Conservation (phyloP, 768 basidiomycete genomes). For the Amyloporia xantha region DNA sequence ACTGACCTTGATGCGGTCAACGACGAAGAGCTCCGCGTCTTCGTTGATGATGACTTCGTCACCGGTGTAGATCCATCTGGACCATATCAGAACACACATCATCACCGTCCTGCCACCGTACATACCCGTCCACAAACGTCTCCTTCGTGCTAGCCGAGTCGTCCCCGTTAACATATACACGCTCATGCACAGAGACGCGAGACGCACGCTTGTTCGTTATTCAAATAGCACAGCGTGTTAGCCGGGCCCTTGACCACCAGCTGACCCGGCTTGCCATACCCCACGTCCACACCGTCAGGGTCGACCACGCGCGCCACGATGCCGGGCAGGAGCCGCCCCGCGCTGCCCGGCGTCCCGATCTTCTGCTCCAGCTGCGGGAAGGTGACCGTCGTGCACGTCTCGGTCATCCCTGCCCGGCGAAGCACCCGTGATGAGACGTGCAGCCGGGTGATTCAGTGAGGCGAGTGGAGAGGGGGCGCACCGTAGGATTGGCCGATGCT, state of each 20-base stretch:
- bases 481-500: slow-evolving; percentile 56
- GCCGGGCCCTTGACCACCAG: slow-evolving; percentile 40
- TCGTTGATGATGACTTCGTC: slow-evolving; percentile 64
- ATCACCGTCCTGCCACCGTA: background rate
- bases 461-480: slow-evolving; percentile 17
- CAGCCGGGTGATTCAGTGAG: too few relatives aligned
- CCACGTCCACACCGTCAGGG: slow-evolving; percentile 37
- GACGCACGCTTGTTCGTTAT: slow-evolving; percentile 19
- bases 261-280: slow-evolving; percentile 43
- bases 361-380: slow-evolving; percentile 21
- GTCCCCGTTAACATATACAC: background rate
- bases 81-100: background rate
- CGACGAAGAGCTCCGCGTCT: slow-evolving; percentile 56
- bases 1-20: slow-evolving; percentile 65
- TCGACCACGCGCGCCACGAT: slow-evolving; percentile 38
- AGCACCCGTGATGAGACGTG: background rate
- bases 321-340: slow-evolving; percentile 41
- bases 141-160: slow-evolving; percentile 4
- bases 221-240: slow-evolving; percentile 29
- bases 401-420: slow-evolving; percentile 28
- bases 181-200: background rate
- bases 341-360: slow-evolving; percentile 21
- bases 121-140: slow-evolving; percentile 8
- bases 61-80: slow-evolving; percentile 62
- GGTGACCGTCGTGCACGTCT: slow-evolving; percentile 33